A percentile compares a stretch with the other conserved stretches of the same genome.
Evolutionary conservation across 2,329 filamentous ascomycete species (phyloP).

Genomic region (Arthrobotrys iridis): DNA sequence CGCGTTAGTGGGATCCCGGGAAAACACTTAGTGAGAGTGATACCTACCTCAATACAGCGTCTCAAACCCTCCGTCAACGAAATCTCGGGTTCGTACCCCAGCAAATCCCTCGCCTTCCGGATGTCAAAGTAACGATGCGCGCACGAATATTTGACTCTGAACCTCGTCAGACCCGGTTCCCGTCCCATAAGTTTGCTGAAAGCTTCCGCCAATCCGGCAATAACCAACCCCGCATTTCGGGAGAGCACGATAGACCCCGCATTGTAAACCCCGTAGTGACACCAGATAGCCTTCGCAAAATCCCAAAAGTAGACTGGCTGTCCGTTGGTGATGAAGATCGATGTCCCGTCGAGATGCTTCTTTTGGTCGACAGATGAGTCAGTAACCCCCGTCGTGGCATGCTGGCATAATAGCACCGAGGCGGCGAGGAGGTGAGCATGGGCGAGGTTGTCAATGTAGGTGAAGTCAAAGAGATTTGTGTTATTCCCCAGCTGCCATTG

Average conservation of each 20-base stretch:
- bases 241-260: conserved; percentile 53
- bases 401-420: conserved; percentile 73
- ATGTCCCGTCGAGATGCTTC: conserved; percentile 82
- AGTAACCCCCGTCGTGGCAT: conserved; percentile 61
- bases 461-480: conserved; percentile 76
- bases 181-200: conserved; percentile 57
- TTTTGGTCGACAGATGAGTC: conserved; percentile 70
- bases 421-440: conserved; percentile 86
- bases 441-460: conserved; percentile 74
- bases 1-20: not conserved
- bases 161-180: conserved; percentile 58
- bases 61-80: conserved; percentile 59
- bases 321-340: conserved; percentile 91
- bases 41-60: conserved; percentile 57
- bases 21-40: not conserved
- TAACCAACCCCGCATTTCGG: conserved; percentile 53
- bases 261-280: conserved; percentile 61
- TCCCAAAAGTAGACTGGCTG: conserved; percentile 91
- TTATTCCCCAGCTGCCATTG: conserved; percentile 83
- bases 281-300: conserved; percentile 82
- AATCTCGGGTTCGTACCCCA: conserved; percentile 59
- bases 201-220: conserved; percentile 58
- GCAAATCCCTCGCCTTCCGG: conserved; percentile 59
- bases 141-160: conserved; percentile 58
- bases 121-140: conserved; percentile 60